Evolutionary conservation across 768 basidiomycete species (phyloP).

Genomic region (Hygrophoropsis aurantiaca): DNA sequence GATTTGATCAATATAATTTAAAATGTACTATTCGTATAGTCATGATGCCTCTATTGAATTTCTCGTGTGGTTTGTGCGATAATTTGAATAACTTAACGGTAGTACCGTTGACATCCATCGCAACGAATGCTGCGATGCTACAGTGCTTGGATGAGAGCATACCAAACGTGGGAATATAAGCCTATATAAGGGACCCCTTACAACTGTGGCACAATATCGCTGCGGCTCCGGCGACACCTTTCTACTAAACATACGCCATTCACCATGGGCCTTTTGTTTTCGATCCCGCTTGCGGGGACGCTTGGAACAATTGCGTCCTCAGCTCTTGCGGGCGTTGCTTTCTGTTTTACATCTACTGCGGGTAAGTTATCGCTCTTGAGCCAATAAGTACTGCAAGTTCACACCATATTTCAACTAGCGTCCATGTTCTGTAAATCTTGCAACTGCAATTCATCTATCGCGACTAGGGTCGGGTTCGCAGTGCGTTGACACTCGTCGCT

Average conservation of each 20-base stretch:
- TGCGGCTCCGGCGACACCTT: too few species aligned
- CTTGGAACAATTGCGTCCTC: conserved; percentile 76
- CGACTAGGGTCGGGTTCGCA: conserved; percentile 93
- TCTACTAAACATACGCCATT: too few species aligned
- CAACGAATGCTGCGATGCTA: not conserved
- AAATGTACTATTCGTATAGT: too few species aligned
- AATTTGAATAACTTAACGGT: too few species aligned
- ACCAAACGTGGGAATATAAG: not conserved
- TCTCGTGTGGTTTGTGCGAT: too few species aligned
- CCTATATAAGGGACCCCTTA: too few species aligned
- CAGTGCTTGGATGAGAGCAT: not conserved
- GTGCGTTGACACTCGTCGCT: conserved; percentile 42
- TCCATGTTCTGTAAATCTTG: conserved; percentile 98
- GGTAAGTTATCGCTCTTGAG: conserved; percentile 43
- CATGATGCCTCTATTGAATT: too few species aligned
- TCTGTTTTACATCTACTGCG: conserved; percentile 85
- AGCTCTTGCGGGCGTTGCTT: conserved; percentile 79
- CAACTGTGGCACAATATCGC: too few species aligned
- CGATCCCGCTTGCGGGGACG: conserved; percentile 68
- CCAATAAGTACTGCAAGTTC: conserved; percentile 9
- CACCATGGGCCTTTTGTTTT: conserved; percentile 72
- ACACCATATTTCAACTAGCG: conserved; percentile 42
- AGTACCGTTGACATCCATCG: too few species aligned
- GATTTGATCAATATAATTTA: too few species aligned
- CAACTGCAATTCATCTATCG: conserved; percentile 98